Evolutionary conservation across 1,284 basidiomycete genomes (phyloP).

Genomic region (Pisolithus thermaeus): DNA sequence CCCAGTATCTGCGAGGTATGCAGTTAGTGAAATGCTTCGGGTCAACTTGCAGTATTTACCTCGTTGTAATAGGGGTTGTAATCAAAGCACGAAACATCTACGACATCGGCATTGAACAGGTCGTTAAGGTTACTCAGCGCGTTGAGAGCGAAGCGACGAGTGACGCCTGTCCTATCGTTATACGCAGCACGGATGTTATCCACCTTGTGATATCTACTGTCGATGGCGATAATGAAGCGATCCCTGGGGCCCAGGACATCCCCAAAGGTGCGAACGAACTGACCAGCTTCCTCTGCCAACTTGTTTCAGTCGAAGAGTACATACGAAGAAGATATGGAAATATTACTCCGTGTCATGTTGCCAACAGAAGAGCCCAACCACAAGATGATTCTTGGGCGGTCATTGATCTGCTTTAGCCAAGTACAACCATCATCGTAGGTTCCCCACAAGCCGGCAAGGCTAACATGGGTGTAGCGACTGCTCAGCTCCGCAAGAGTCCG

Average conservation of each 20-base stretch:
- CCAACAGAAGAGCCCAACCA: slow-evolving; percentile 7
- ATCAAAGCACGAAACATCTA: slow-evolving; percentile 1
- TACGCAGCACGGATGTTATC: slow-evolving; percentile 1
- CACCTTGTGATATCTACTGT: not conserved
- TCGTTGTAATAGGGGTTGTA: slow-evolving; percentile 3
- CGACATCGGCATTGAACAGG: not conserved
- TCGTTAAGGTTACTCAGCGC: not conserved
- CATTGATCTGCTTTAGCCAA: not conserved
- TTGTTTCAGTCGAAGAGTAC: not conserved
- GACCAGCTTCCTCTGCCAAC: slow-evolving; percentile 1
- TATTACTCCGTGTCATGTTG: slow-evolving; percentile 5
- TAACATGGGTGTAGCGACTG: slow-evolving; percentile 2
- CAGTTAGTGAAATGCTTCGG: not conserved
- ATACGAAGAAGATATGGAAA: not conserved
- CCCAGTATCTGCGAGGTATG: not conserved
- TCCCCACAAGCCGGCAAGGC: slow-evolving; percentile 5
- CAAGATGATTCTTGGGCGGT: slow-evolving; percentile 1
- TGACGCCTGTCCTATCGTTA: not conserved
- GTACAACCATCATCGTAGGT: slow-evolving; percentile 6
- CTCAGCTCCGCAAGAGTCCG: slow-evolving; percentile 3
- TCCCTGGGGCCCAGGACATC: slow-evolving; percentile 1
- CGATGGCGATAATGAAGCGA: slow-evolving; percentile 3
- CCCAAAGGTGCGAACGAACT: slow-evolving; percentile 2
- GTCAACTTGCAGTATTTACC: not conserved
- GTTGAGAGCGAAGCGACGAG: slow-evolving; percentile 1